Evolutionary conservation across 768 basidiomycete genomes (phyloP), one percentile per base, ranked within the genome.

Genomic region (Suillus cothurnatus): DNA sequence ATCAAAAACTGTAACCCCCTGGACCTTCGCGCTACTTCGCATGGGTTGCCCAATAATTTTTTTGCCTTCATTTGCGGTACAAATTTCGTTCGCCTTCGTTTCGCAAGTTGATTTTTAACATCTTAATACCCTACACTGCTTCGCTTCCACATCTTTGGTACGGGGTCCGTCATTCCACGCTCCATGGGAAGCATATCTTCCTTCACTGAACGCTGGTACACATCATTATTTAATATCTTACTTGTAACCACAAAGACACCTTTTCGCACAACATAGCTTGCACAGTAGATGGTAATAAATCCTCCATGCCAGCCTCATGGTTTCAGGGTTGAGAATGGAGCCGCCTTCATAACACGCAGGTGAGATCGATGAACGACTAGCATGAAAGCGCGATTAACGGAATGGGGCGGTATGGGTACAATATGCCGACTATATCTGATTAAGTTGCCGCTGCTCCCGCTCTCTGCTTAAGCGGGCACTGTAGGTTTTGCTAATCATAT

Each of bases 401-500:
- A 31, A n/a, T 14, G 53, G 6, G 26, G 39, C 6, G 28, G 38
- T 41, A 41, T 41, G 26, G 14, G 26, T 59, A 38, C 57, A 28
- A 28, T 39, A 38, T 57, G n/a, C 15, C 36, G 8, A 26, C 23
- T 59, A 59, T 41, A 41, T 59, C 58, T 59, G 58, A 28, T 39
- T 26, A 59, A 21, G 26, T 21, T 59, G 58, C 1, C 58, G 58
- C 26, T 59, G 76, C 53, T 43, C 72, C 62, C 86, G 79, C 74
- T 90, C 88, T 71, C 79, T 84, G 67, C 79, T 78, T 50, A 92
- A 71, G 65, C 91, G 85, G 47, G 80, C 73, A 34, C 84, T 79
- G 75, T 94, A 94, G 21, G 89, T 83, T 71, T 82, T 82, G 78
- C 89, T 89, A 36, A 94, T 88, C 56, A 92, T 85, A 74, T 89